phyloP scores from a whole-genome alignment of 768 basidiomycete species.

The Phlegmacium glaucopus region DNA sequence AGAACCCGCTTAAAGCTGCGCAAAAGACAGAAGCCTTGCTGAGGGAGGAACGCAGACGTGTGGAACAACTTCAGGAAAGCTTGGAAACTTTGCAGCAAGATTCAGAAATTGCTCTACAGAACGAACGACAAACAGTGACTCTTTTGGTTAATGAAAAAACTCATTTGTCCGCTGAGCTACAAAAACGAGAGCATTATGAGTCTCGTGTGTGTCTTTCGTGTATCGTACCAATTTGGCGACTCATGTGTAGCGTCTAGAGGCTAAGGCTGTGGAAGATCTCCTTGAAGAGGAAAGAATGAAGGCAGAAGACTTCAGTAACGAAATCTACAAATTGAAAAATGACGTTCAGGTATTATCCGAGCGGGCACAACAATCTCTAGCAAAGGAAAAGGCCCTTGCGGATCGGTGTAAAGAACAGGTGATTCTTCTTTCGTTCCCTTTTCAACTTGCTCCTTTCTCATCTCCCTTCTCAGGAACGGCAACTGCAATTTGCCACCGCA shows the following conservation, averaged over 20 bases:
- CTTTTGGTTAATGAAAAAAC: conserved; percentile 76
- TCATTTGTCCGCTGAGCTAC: conserved; percentile 51
- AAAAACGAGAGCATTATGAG: conserved; percentile 58
- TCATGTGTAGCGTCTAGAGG: conserved; percentile 30
- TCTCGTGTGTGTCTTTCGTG: conserved; percentile 43
- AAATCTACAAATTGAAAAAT: conserved; percentile 39
- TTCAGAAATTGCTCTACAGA: conserved; percentile 36
- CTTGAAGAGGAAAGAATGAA: conserved; percentile 42
- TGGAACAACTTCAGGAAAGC: conserved; percentile 27
- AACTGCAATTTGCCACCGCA: conserved; percentile 62
- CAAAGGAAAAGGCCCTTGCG: conserved; percentile 51
- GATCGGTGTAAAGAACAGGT: conserved; percentile 56
- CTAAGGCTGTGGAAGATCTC: conserved; percentile 37
- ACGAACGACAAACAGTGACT: conserved; percentile 71
- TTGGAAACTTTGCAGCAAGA: conserved; percentile 28
- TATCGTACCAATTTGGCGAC: not conserved
- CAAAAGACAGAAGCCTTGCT: conserved; percentile 31
- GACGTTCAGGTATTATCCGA: conserved; percentile 34
- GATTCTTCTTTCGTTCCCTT: conserved; percentile 13
- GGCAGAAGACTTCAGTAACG: conserved; percentile 35
- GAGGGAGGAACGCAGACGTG: conserved; percentile 28
- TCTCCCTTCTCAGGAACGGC: conserved; percentile 56
- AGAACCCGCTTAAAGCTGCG: conserved; percentile 22
- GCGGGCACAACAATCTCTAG: conserved; percentile 38
- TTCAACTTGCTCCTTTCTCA: conserved; percentile 9